A percentile compares a stretch with the other conserved stretches of the same genome.
phyloP scores from a whole-genome alignment of 805 yeast species.

The Sporopachydermia lactativora region DNA sequence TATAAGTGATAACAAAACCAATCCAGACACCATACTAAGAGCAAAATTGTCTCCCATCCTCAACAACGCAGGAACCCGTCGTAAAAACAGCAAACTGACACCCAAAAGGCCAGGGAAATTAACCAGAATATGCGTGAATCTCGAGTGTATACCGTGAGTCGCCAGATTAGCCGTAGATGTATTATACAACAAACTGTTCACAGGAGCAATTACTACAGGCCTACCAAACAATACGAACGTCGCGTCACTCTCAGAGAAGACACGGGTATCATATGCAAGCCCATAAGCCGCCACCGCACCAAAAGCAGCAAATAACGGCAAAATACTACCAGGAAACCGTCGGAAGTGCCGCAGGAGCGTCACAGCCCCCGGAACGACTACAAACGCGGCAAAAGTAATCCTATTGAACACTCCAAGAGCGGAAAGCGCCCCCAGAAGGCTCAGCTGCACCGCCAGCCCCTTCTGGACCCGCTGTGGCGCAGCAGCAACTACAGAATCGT shows the following conservation, averaged over 20 bases:
- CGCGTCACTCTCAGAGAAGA: conserved; percentile 13
- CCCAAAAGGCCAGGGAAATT: conserved; percentile 78
- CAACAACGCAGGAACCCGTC: conserved; percentile 15
- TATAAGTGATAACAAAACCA: conserved; percentile 45
- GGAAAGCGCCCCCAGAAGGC: conserved; percentile 31
- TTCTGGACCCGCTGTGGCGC: conserved; percentile 8
- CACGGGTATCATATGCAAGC: conserved; percentile 40
- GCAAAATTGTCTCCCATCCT: background rate
- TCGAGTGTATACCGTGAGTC: conserved; percentile 73
- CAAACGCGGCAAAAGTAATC: conserved; percentile 66
- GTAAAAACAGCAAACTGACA: conserved; percentile 44
- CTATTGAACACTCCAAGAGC: conserved; percentile 73
- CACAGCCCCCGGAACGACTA: conserved; percentile 45
- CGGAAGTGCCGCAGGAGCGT: conserved; percentile 30
- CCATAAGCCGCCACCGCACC: conserved; percentile 21
- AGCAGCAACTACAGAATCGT: background rate
- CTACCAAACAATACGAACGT: conserved; percentile 6
- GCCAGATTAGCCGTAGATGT: conserved; percentile 41
- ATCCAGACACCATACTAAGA: conserved; percentile 42
- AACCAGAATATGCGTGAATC: conserved; percentile 56
- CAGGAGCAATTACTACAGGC: conserved; percentile 48
- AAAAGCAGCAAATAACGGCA: conserved; percentile 23
- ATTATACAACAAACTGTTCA: conserved; percentile 68
- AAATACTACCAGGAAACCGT: conserved; percentile 20
- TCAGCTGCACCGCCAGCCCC: conserved; percentile 8